A percentile compares a stretch with the other conserved stretches of the same genome.
phyloP scores from a whole-genome alignment of 106 monocot species.

The Phalaenopsis aphrodite region DNA sequence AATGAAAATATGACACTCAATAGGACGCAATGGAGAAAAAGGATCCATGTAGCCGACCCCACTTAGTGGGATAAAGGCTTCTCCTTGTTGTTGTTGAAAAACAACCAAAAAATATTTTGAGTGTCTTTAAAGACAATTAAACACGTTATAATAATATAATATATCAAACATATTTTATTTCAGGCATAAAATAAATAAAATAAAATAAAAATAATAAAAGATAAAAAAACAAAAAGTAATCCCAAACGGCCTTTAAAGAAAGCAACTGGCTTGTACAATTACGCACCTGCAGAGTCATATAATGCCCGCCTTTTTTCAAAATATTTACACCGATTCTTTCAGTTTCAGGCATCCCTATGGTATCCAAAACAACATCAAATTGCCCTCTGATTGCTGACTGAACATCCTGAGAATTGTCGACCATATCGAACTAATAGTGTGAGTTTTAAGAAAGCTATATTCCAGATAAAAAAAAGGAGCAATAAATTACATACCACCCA shows the following conservation, averaged over 20 bases:
- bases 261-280: background rate
- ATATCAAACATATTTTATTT: too few relatives aligned
- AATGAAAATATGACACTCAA: too few relatives aligned
- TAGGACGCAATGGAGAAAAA: too few relatives aligned
- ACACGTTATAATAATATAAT: too few relatives aligned
- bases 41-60: too few relatives aligned
- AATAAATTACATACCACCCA: too few relatives aligned
- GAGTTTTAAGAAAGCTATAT: background rate
- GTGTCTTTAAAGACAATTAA: too few relatives aligned
- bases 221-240: too few relatives aligned
- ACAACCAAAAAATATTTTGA: too few relatives aligned
- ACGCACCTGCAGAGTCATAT: slow-evolving; percentile 89
- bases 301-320: slow-evolving; percentile 76
- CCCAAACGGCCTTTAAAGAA: background rate
- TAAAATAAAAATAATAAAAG: background rate
- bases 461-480: background rate
- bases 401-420: slow-evolving; percentile 43
- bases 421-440: background rate
- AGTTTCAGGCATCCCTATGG: slow-evolving; percentile 82
- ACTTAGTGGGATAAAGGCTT: too few relatives aligned
- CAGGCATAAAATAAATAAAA: background rate
- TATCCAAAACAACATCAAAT: slow-evolving; percentile 94
- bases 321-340: slow-evolving; percentile 80
- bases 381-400: slow-evolving; percentile 60
- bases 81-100: too few relatives aligned